Evolutionary conservation across 192 early-diverging fungal genomes (phyloP), one percentile per base, ranked within the genome.

Genomic region (Dissophora globulifera): DNA sequence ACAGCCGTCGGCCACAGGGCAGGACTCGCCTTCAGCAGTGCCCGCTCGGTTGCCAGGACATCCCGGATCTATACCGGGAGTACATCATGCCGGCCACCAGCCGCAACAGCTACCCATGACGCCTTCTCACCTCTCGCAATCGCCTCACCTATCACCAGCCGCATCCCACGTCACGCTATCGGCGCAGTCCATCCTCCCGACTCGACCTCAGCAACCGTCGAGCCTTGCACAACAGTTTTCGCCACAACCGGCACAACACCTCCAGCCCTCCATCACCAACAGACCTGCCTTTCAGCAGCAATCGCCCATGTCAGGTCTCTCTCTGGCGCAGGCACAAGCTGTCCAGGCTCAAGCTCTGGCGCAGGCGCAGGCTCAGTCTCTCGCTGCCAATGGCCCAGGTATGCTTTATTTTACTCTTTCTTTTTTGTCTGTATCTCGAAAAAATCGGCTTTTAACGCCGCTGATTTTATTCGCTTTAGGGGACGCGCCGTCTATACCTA

Each of bases 241-340:
- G 17, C 50, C 15, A 42, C 38, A 35, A n/a, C 60, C 40, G 22
- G 35, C 43, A 30, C 63, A 47, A 15, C 60, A 62, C n/a, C 35
- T 51, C 17, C 65, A 57, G 19, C 23, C 38, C 29, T 22, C 41
- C 29, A 17, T 5, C 2, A 16, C 23, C 17, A 4, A 31, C 8
- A 32, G 10, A 45, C 25, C 62, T 45, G 42, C 23, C 2, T 59
- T 38, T 30, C 58, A 69, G 16, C 67, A 60, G 22, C 67, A 69
- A 16, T 59, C 47, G 43, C n/a, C n/a, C n/a, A n/a, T n/a, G n/a
- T n/a, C n/a, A n/a, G n/a, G n/a, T n/a, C n/a, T n/a, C n/a, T n/a
- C n/a, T n/a, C n/a, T n/a, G n/a, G n/a, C n/a, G 17, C 63, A 54
- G 23, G 29, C 40, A 22, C 57, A 48, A 17, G n/a, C n/a, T n/a